A percentile compares a stretch with the other conserved stretches of the same genome.
Evolutionary conservation across 2,329 filamentous ascomycete genomes (phyloP).

Genomic region (Neurospora sp.): DNA sequence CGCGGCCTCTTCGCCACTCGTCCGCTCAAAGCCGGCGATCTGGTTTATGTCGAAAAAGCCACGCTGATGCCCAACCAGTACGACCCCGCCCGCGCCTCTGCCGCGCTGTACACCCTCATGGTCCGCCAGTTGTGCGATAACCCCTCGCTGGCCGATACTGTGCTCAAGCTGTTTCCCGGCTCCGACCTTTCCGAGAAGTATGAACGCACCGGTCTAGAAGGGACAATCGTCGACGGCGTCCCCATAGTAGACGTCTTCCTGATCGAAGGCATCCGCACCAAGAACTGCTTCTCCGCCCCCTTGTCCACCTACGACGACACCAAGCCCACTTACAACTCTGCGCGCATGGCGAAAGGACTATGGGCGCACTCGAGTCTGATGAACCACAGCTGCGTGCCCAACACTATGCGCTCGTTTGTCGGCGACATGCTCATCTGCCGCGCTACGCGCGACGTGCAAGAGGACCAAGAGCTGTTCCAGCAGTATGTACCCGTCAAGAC

Average conservation of each 20-base stretch:
- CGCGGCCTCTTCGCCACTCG: conserved; percentile 32
- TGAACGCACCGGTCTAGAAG: conserved; percentile 22
- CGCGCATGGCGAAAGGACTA: conserved; percentile 19
- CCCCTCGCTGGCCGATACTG: conserved; percentile 24
- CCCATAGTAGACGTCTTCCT: conserved; percentile 30
- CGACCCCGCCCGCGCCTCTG: conserved; percentile 29
- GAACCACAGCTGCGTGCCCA: conserved; percentile 24
- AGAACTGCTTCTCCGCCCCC: conserved; percentile 29
- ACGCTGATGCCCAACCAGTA: conserved; percentile 32
- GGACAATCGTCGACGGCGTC: conserved; percentile 24
- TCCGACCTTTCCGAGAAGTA: conserved; percentile 10
- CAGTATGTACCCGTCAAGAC: conserved; percentile 28
- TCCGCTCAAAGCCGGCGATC: conserved; percentile 25
- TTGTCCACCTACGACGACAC: conserved; percentile 23
- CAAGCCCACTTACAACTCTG: conserved; percentile 10
- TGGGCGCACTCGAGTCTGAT: conserved; percentile 21
- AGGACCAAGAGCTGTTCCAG: conserved; percentile 29
- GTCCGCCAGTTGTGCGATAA: conserved; percentile 31
- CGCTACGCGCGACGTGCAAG: conserved; percentile 27
- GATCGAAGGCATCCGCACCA: conserved; percentile 30
- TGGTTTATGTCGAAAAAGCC: conserved; percentile 34
- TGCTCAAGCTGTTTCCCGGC: conserved; percentile 27
- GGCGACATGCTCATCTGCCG: conserved; percentile 23
- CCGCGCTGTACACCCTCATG: conserved; percentile 32
- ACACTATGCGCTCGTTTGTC: conserved; percentile 22